A percentile compares a stretch with the other conserved stretches of the same genome.
Evolutionary conservation across 2,329 filamentous ascomycete genomes (phyloP).

Genomic region (Cadophora sp.): DNA sequence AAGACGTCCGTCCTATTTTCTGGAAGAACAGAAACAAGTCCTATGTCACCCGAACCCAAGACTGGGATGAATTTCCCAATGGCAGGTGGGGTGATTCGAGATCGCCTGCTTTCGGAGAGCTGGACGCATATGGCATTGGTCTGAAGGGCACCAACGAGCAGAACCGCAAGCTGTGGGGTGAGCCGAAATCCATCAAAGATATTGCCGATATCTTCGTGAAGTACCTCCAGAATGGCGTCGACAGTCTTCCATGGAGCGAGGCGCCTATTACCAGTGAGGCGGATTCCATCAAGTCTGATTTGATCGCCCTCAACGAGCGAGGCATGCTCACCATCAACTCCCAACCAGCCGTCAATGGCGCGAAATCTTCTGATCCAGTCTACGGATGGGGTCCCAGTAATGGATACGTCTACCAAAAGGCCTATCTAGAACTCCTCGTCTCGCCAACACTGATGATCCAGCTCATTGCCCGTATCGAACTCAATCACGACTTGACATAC

Average conservation of each 20-base stretch:
- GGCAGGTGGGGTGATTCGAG: conserved; percentile 97
- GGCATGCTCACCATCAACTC: conserved; percentile 97
- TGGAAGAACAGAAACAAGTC: conserved; percentile 98
- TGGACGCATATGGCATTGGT: conserved; percentile 93
- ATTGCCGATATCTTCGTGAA: conserved; percentile 83
- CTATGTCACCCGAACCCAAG: conserved; percentile 92
- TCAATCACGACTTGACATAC: conserved; percentile 85
- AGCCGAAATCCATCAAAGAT: conserved; percentile 80
- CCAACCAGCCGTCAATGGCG: conserved; percentile 91
- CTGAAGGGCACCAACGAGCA: conserved; percentile 94
- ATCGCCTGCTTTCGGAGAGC: conserved; percentile 93
- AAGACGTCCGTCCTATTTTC: conserved; percentile 98
- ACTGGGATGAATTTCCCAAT: conserved; percentile 99
- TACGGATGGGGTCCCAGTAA: conserved; percentile 95
- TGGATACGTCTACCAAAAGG: conserved; percentile 98
- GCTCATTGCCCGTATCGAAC: conserved; percentile 78
- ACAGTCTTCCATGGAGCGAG: conserved; percentile 93
- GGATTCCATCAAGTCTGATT: conserved; percentile 75
- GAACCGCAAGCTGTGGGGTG: conserved; percentile 94
- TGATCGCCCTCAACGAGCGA: conserved; percentile 83
- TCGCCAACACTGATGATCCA: conserved; percentile 80
- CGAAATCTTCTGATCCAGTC: conserved; percentile 83
- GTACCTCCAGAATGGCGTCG: conserved; percentile 82
- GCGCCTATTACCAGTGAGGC: conserved; percentile 84
- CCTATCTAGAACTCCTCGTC: conserved; percentile 91